phyloP scores from a whole-genome alignment of 345 rosid species.

The Turnera subulata region DNA sequence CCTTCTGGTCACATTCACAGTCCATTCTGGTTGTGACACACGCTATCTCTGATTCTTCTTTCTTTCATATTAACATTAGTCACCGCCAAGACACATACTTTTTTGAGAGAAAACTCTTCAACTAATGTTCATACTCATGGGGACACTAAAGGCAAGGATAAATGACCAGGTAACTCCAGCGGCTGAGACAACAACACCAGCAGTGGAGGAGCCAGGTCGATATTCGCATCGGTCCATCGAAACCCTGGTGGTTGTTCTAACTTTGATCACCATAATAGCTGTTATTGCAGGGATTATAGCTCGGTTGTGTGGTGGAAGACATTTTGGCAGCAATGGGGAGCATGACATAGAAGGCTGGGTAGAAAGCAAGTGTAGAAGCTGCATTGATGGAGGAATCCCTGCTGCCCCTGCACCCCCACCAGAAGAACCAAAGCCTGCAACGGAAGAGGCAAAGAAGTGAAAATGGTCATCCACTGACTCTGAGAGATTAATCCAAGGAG shows the following conservation, averaged over 20 bases:
- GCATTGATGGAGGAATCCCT: conserved; percentile 80
- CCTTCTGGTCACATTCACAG: no score
- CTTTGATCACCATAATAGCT: conserved; percentile 65
- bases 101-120: no score
- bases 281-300: conserved; percentile 75
- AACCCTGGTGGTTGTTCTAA: conserved; percentile 74
- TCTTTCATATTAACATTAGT: no score
- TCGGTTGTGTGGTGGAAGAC: conserved; percentile 70
- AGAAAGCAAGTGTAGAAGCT: conserved; percentile 68
- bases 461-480: conserved; percentile 10
- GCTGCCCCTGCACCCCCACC: conserved; percentile 22
- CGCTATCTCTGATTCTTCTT: no score
- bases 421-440: conserved; percentile 27
- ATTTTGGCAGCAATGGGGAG: conserved; percentile 59
- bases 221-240: conserved; percentile 56
- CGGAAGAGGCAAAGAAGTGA: conserved; percentile 50
- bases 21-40: no score
- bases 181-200: conserved; percentile 24
- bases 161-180: conserved; percentile 34
- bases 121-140: conserved; percentile 9
- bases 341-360: conserved; percentile 89
- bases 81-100: no score
- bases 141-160: conserved; percentile 17
- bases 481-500: neutral
- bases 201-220: conserved; percentile 23